Evolutionary conservation across 2,329 filamentous ascomycete species (phyloP).

Genomic region (Alternaria sp.): DNA sequence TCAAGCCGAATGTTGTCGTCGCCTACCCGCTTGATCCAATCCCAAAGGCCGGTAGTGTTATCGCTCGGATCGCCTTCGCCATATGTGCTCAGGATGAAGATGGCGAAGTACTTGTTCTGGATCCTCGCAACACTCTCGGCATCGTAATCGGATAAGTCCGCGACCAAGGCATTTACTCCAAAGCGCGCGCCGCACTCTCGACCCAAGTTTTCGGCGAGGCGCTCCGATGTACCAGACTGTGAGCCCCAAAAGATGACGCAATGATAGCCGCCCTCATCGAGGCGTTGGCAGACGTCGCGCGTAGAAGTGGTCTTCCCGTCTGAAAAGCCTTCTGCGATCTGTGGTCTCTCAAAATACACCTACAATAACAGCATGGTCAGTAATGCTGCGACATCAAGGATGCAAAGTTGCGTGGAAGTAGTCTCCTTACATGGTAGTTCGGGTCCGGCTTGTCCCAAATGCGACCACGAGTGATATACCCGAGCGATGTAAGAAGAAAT

Average conservation of each 20-base stretch:
- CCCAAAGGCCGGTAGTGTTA: conserved; percentile 45
- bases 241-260: conserved; percentile 58
- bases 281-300: conserved; percentile 55
- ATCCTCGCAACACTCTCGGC: conserved; percentile 46
- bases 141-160: conserved; percentile 58
- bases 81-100: conserved; percentile 49
- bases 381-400: background rate
- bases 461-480: conserved; percentile 52
- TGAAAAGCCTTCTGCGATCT: conserved; percentile 45
- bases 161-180: conserved; percentile 49
- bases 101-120: conserved; percentile 32
- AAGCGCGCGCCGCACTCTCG: conserved; percentile 51
- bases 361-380: background rate
- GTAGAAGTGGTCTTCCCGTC: conserved; percentile 36
- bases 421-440: conserved; percentile 44
- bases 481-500: conserved; percentile 44
- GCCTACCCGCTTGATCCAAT: conserved; percentile 42
- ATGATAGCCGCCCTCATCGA: conserved; percentile 46
- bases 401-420: background rate
- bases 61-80: conserved; percentile 51
- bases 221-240: conserved; percentile 56
- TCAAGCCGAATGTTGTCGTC: conserved; percentile 24
- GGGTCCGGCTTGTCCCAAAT: conserved; percentile 59
- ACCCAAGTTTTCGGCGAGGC: conserved; percentile 50
- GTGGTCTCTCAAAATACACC: conserved; percentile 58